Conservation (phyloP, 768 basidiomycete genomes). For the Amanita subjunquillea region DNA sequence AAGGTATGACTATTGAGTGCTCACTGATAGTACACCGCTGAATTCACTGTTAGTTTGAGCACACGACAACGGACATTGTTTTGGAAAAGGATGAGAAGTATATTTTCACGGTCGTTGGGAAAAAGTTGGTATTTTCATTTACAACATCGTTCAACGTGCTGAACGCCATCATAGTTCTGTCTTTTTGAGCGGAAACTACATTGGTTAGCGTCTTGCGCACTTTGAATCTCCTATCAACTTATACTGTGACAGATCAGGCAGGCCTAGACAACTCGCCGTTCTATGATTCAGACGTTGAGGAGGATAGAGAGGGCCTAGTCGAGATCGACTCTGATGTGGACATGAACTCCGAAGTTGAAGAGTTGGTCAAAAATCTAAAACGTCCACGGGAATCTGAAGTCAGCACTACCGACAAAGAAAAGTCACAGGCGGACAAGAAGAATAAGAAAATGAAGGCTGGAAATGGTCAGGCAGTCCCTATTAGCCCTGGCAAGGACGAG, state of each 20-base stretch:
- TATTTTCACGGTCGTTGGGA: constrained; percentile 62
- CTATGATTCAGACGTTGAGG: constrained; percentile 32
- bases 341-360: constrained; percentile 43
- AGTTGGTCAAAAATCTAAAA: constrained; percentile 42
- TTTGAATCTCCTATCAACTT: constrained; percentile 1
- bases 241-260: constrained; percentile 35
- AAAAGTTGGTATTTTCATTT: constrained; percentile 48
- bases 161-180: constrained; percentile 37
- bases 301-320: constrained; percentile 55
- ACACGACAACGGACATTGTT: constrained; percentile 58
- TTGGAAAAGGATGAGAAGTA: constrained; percentile 59
- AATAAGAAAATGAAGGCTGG: constrained; percentile 69
- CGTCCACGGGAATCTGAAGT: constrained; percentile 60
- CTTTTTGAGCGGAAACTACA: constrained; percentile 78
- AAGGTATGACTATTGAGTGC: constrained; percentile 39
- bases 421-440: constrained; percentile 58
- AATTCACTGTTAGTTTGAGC: constrained; percentile 53
- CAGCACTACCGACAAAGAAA: constrained; percentile 17
- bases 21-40: neutral
- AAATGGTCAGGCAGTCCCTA: constrained; percentile 23
- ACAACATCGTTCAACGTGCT: constrained; percentile 2
- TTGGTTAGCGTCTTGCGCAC: constrained; percentile 33
- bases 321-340: constrained; percentile 83
- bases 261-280: constrained; percentile 38
- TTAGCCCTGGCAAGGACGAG: constrained; percentile 36